Conservation (phyloP, 306 rosid genomes). For the Pueraria montana region DNA sequence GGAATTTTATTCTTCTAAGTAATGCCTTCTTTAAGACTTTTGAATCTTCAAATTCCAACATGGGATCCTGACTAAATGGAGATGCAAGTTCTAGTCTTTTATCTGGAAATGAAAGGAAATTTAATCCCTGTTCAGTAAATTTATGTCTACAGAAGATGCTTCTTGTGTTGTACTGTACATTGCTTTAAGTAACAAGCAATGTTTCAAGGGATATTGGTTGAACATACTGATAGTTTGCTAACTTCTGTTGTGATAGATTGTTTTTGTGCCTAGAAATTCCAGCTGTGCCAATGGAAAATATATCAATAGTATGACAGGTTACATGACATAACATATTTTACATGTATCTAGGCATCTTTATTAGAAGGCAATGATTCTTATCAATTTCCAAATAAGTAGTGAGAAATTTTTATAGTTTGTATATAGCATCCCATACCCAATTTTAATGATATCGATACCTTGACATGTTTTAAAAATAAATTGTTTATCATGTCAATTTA, state of each 20-base stretch:
- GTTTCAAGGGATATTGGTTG: not conserved
- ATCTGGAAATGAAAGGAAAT: constrained; percentile 1
- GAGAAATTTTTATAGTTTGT: not conserved
- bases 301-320: constrained; percentile 3
- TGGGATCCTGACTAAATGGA: not conserved
- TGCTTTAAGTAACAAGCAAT: not conserved
- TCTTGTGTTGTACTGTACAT: not conserved
- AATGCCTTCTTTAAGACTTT: not conserved
- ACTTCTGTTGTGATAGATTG: constrained; percentile 13
- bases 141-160: constrained; percentile 26
- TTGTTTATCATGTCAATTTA: constrained; percentile 20
- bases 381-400: constrained; percentile 19
- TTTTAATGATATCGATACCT: constrained; percentile 19
- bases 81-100: not conserved
- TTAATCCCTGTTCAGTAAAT: not conserved
- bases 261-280: constrained; percentile 4
- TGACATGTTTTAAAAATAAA: constrained; percentile 28
- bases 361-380: constrained; percentile 2
- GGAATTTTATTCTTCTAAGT: constrained; percentile 1
- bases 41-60: not conserved
- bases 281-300: constrained; percentile 7
- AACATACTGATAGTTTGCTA: constrained; percentile 7
- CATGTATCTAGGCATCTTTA: constrained; percentile 8
- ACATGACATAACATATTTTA: constrained; percentile 18
- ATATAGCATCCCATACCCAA: not conserved